phyloP scores from a whole-genome alignment of 73 alveolate genomes.

The Paramecium biaurelia region DNA sequence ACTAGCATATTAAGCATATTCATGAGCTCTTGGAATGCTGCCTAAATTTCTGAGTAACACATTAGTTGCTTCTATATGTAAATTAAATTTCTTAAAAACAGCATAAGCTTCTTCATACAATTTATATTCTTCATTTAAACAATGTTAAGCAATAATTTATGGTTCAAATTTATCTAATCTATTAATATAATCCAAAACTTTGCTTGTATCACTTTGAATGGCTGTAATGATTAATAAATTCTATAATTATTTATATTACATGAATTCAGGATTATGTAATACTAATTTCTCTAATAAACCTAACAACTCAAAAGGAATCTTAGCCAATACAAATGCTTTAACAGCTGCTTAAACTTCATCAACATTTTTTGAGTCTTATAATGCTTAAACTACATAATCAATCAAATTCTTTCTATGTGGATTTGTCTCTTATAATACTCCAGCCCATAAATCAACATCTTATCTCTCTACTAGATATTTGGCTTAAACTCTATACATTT shows the following conservation, averaged over 20 bases:
- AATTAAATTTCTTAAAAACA: slow-evolving; percentile 81
- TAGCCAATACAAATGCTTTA: slow-evolving; percentile 99
- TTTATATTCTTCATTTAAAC: slow-evolving; percentile 79
- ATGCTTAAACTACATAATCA: slow-evolving; percentile 98
- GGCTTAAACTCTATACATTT: slow-evolving; percentile 98
- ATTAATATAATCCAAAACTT: slow-evolving; percentile 98
- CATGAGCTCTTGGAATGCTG: slow-evolving; percentile 88
- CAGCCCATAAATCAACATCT: slow-evolving; percentile 98
- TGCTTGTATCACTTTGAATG: slow-evolving; percentile 94
- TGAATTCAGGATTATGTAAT: slow-evolving; percentile 97
- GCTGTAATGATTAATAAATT: slow-evolving; percentile 98
- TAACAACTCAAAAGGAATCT: slow-evolving; percentile 97
- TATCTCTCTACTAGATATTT: slow-evolving; percentile 98
- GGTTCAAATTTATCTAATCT: slow-evolving; percentile 99
- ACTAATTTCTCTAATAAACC: slow-evolving; percentile 99
- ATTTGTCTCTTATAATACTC: slow-evolving; percentile 93
- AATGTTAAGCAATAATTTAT: slow-evolving; percentile 95
- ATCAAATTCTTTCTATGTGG: slow-evolving; percentile 96
- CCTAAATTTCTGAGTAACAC: slow-evolving; percentile 87
- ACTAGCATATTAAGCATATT: slow-evolving; percentile 89
- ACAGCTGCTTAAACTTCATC: slow-evolving; percentile 98
- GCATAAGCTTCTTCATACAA: slow-evolving; percentile 95
- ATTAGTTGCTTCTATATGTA: slow-evolving; percentile 90
- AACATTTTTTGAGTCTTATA: slow-evolving; percentile 97
- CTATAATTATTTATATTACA: slow-evolving; percentile 95